Conservation (phyloP, 441 rosid genomes). For the Euphorbia celastroides region DNA sequence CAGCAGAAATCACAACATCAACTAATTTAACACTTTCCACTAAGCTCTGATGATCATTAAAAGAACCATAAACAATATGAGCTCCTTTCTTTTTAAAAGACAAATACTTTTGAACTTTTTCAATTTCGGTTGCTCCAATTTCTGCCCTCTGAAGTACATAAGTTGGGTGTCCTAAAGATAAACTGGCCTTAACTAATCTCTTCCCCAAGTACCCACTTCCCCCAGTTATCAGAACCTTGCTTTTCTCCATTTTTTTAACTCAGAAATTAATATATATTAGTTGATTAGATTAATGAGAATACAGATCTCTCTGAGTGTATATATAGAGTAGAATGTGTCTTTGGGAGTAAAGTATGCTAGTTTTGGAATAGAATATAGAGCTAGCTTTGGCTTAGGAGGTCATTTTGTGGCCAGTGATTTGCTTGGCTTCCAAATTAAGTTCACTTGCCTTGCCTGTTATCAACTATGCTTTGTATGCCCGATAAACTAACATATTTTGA, state of each 20-base stretch:
- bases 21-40: conserved; percentile 43
- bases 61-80: conserved; percentile 36
- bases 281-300: not conserved
- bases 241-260: conserved; percentile 27
- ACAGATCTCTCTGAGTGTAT: not conserved
- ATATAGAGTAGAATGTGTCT: not conserved
- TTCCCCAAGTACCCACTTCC: conserved; percentile 56
- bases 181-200: conserved; percentile 50
- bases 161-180: conserved; percentile 39
- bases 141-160: conserved; percentile 36
- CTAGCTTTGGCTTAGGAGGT: not conserved
- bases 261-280: not conserved
- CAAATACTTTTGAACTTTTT: conserved; percentile 43
- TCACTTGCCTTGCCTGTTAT: not conserved
- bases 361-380: not conserved
- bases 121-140: conserved; percentile 40
- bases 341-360: not conserved
- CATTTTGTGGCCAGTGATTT: not conserved
- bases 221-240: conserved; percentile 43
- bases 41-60: conserved; percentile 40
- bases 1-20: conserved; percentile 50
- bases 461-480: not conserved
- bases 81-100: conserved; percentile 44
- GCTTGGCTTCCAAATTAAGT: conserved; percentile 3
- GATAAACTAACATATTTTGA: too few species aligned